Evolutionary conservation across 495 filamentous ascomycete species (phyloP), one percentile per base, ranked within the genome.

Genomic region (Aspergillus carlsbadensis): DNA sequence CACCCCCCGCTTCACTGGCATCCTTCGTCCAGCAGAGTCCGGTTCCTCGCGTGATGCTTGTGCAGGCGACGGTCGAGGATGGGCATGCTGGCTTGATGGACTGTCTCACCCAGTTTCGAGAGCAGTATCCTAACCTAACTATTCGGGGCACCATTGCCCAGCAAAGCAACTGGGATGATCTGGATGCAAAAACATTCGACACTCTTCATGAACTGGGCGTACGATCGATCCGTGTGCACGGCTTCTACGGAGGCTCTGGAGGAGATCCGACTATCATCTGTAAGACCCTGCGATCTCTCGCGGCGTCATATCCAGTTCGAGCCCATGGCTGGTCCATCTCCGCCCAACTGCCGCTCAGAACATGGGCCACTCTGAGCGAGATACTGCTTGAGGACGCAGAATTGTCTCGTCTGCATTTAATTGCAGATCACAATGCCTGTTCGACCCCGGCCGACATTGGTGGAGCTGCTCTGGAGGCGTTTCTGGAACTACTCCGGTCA

Each of bases 21-120:
- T 39, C 7, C 5, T 40, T 59, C 35, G 17, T 55, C 0, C 14
- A 43, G 24, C 37, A 57, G 21, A 48, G 33, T 29, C 36, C 26
- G 39, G 36, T 33, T 7, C n/a, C n/a, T 33, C 21, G 56, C 22
- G 18, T 62, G 20, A 53, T 62, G 6, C 33, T 65, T 10, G 63
- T 65, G n/a, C 63, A 62, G 42, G 59, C 63, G 31, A 62, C 63
- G 15, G 26, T 65, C 17, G 63, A 65, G 40, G 40, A 65, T 40
- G 63, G 63, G 0, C 24, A 21, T 17, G 3, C 13, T 31, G 63
- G 53, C 18, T 44, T 65, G 15, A 15, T 60, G 8, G 31, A n/a
- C 34, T 52, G 62, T 47, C 59, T 65, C 1, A n/a, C 11, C 10
- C 56, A 59, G 10, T 57, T 59, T 52, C 63, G 53, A 18, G 14